Base-by-base conservation (phyloP, 352 stramenopile genomes). In the Bremia lactucae region DNA sequence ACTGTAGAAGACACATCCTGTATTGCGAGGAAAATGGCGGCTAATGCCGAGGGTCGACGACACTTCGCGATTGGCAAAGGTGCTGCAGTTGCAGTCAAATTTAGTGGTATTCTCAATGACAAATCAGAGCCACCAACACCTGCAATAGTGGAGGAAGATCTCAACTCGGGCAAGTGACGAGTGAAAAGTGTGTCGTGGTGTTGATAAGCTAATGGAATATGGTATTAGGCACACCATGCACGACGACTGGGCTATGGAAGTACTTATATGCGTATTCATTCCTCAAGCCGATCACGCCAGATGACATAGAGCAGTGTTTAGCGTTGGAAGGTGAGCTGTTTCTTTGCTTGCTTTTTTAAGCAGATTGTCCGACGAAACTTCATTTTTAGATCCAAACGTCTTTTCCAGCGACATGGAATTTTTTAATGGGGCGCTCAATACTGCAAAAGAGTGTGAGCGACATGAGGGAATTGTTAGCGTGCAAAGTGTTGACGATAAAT, bases 161-260 rank as follows among this genome's bases (percentile, higher is more conserved):
- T 85, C 11, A 68, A 62, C 3, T 67, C 70, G 3, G 72, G 75
- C 85, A n/a, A n/a, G n/a, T n/a, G n/a, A n/a, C n/a, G n/a, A n/a
- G n/a, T 21, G 0, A 59, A 51, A 5, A 2, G 39, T 35, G 21
- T 29, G 11, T 40, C 3, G 35, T 5, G 11, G 15, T 16, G 22
- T 46, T 46, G 10, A 46, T 33, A 25, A 50, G 16, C 18, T 38
- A 21, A 15, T 31, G 11, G 2, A 29, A 18, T 21, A 10, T 33
- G 13, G 15, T 20, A n/a, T 15, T 49, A 89, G 76, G 83, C 34
- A 52, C 69, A 19, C 72, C 72, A 13, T 87, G 69, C 34, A 83
- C 73, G 46, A 83, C 69, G 2, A 65, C 58, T 18, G 73, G 76
- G 3, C 39, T 89, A 29, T 89, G 76, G 76, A 75, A 68, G 28